phyloP scores from a whole-genome alignment of 2,329 filamentous ascomycete species.

The Ceratocystis cacaofunesta region DNA sequence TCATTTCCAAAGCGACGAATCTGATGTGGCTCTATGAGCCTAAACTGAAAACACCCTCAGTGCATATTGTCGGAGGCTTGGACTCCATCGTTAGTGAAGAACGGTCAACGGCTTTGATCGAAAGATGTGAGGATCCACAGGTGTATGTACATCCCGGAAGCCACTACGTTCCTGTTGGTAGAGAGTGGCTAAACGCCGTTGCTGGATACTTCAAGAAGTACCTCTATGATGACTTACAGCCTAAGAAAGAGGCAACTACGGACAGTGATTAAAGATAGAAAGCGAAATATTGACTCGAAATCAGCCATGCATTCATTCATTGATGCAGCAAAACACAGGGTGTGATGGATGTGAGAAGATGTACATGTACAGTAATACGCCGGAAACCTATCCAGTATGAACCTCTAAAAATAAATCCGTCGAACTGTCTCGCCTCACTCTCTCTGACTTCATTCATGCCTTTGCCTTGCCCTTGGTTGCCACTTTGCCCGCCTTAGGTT shows the following conservation, averaged over 20 bases:
- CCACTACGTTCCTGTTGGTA: conserved; percentile 74
- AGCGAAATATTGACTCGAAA: background rate
- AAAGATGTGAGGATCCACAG: conserved; percentile 41
- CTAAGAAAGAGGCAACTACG: conserved; percentile 7
- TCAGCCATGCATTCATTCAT: background rate
- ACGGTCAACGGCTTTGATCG: conserved; percentile 51
- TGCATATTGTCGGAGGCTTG: conserved; percentile 70
- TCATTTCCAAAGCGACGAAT: conserved; percentile 45
- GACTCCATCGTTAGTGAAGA: conserved; percentile 79
- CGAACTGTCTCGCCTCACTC: background rate
- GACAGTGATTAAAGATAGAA: background rate
- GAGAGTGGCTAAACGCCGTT: conserved; percentile 64
- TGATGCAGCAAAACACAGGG: background rate
- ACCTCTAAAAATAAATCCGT: conserved; percentile 18
- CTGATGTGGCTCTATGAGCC: conserved; percentile 57
- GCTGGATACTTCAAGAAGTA: conserved; percentile 50
- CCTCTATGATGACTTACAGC: conserved; percentile 19
- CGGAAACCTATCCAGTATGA: conserved; percentile 22
- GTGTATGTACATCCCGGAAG: conserved; percentile 67
- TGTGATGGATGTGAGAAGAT: conserved; percentile 21
- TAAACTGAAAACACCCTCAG: conserved; percentile 56
- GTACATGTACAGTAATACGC: conserved; percentile 24
- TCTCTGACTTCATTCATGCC: conserved; percentile 19
- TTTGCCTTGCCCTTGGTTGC: conserved; percentile 23
- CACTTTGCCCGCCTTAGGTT: conserved; percentile 24